phyloP scores from a whole-genome alignment of 2,329 filamentous ascomycete species.

The Bipolaris oryzae region DNA sequence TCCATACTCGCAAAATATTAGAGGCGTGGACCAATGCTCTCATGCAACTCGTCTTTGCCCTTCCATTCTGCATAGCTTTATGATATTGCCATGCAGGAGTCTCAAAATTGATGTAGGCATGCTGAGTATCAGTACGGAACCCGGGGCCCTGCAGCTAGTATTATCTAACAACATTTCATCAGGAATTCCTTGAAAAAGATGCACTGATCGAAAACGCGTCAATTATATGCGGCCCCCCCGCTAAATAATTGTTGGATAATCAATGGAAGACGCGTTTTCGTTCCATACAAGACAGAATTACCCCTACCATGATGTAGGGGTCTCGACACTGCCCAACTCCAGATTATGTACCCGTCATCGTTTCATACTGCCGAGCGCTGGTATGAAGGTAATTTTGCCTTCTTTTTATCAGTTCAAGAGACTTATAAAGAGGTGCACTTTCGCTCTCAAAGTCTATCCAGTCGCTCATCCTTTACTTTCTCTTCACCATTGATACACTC shows the following conservation, averaged over 20 bases:
- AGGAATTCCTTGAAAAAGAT: not conserved
- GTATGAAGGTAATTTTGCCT: not conserved
- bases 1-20: not conserved
- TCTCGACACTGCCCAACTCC: not conserved
- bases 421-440: conserved; percentile 1
- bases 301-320: not conserved
- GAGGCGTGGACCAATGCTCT: not conserved
- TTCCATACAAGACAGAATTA: not conserved
- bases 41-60: not conserved
- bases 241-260: not conserved
- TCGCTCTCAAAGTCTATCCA: not conserved
- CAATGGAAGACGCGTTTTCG: not conserved
- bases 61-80: not conserved
- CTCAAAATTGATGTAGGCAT: not conserved
- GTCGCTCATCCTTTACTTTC: not conserved
- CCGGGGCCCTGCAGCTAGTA: not conserved
- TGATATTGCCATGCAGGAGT: not conserved
- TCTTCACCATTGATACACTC: not conserved
- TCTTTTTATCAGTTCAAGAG: not conserved
- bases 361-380: not conserved
- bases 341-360: not conserved
- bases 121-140: too few species aligned
- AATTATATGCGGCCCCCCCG: not conserved
- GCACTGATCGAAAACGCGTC: not conserved
- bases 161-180: not conserved